Conservation (phyloP, 805 yeast genomes). For the Starmerella roubikii region DNA sequence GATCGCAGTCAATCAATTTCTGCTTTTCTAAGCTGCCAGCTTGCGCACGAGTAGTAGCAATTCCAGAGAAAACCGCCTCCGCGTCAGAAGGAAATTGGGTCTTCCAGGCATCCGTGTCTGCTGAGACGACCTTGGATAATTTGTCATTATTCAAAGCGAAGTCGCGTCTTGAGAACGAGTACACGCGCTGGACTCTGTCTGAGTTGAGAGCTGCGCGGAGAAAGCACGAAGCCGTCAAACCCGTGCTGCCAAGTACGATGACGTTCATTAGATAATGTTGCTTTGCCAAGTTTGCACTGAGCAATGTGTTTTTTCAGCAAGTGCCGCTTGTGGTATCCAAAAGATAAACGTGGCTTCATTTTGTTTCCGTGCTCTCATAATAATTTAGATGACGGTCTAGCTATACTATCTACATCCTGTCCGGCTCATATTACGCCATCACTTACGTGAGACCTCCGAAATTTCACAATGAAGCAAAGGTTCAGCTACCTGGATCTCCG, state of each 20-base stretch:
- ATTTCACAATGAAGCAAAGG: slow-evolving; percentile 48
- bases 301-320: too few species aligned
- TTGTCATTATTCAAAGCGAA: slow-evolving; percentile 7
- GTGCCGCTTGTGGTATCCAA: too few species aligned
- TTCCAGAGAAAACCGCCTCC: slow-evolving; percentile 43
- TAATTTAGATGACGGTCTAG: too few species aligned
- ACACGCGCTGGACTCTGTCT: slow-evolving; percentile 29
- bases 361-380: too few species aligned
- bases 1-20: slow-evolving; percentile 57
- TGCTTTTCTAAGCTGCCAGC: slow-evolving; percentile 69
- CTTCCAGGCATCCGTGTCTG: slow-evolving; percentile 41
- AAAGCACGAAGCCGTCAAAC: slow-evolving; percentile 54
- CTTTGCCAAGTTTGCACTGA: too few species aligned
- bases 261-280: too few species aligned
- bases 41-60: slow-evolving; percentile 60
- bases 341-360: too few species aligned
- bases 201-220: slow-evolving; percentile 34
- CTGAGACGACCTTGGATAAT: slow-evolving; percentile 33
- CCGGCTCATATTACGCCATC: too few species aligned
- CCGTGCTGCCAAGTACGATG: slow-evolving; percentile 54
- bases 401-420: too few species aligned
- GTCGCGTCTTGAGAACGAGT: slow-evolving; percentile 29
- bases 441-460: neutral
- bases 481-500: slow-evolving; percentile 72
- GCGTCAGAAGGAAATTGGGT: slow-evolving; percentile 22